Evolutionary conservation across 1,139 yeast genomes (phyloP), one percentile per base, ranked within the genome.

Genomic region (Kodamaea plutei): DNA sequence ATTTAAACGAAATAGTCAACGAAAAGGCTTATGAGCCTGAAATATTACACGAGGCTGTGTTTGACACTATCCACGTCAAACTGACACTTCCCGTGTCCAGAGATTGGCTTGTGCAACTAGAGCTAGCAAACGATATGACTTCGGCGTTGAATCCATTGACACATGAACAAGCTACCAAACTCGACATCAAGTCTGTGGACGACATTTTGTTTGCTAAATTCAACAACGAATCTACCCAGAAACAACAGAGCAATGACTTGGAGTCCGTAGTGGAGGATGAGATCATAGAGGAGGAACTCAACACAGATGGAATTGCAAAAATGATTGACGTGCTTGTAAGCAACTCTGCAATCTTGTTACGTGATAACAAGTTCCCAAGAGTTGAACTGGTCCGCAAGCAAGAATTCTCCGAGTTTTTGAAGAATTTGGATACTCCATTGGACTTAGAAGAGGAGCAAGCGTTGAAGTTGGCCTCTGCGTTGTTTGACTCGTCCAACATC

Each of bases 11-110:
- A 8, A 61, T 78, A 10, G 66, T 78, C 6, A 65, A 72, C 30
- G 84, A 79, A 41, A 80, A 77, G 45, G 82, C 77, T 2, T 82
- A 73, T 45, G 93, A 83, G 52, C 91, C 91, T 0, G 79, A 60
- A 54, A 51, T 68, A 13, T 37, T 50, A 2, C 55, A 58, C 33
- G 67, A 56, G 5, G 43, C 46, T 5, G 49, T 49, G 1, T 67
- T 66, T 40, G 56, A 61, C 28, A 43, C 36, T 4, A 56, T 67
- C 25, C 60, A 53, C 37, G 49, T 48, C 7, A 47, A 50, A 26
- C 58, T 65, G 2, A 57, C 63, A 23, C 58, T 76, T 23, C 72
- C 79, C 1, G 62, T 68, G 0, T 66, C 84, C 2, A 64, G 65
- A 24, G 71, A 78, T 43, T 83, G 91, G 89, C 61, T 73, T 15